Evolutionary conservation across 73 alveolate genomes (phyloP).

Genomic region (Paramecium pentaurelia): DNA sequence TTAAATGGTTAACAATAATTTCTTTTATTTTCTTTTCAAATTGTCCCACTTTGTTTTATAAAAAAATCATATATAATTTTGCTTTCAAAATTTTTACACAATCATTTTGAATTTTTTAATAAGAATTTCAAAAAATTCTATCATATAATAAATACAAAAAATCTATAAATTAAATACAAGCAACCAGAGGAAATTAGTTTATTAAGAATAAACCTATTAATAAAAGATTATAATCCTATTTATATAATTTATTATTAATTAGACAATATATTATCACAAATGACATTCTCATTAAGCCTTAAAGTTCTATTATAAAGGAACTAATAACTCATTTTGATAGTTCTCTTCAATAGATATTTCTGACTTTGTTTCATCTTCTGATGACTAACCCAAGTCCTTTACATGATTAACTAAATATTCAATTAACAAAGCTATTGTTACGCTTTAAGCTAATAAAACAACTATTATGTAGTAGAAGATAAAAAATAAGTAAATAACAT

Average conservation of each 20-base stretch:
- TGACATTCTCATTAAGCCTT: neutral
- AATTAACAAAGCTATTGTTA: slow-evolving; percentile 15
- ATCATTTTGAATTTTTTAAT: too few relatives aligned
- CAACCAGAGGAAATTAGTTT: neutral
- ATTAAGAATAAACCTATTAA: too few relatives aligned
- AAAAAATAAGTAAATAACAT: neutral
- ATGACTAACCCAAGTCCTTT: neutral
- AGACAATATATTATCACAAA: neutral
- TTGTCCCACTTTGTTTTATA: too few relatives aligned
- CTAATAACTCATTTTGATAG: neutral
- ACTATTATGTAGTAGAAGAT: slow-evolving; percentile 1
- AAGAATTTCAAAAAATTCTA: too few relatives aligned
- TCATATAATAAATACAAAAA: too few relatives aligned
- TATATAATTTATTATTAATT: too few relatives aligned
- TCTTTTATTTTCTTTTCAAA: too few relatives aligned
- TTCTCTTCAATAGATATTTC: neutral
- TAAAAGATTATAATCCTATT: too few relatives aligned
- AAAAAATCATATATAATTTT: too few relatives aligned
- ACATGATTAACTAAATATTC: slow-evolving; percentile 14
- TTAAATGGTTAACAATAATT: too few relatives aligned
- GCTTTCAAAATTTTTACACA: too few relatives aligned
- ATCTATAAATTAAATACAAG: too few relatives aligned
- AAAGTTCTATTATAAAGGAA: neutral
- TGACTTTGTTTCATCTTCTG: neutral
- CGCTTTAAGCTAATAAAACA: neutral